phyloP scores from a whole-genome alignment of 1,284 basidiomycete species.

The Apiotrichum laibachii region DNA sequence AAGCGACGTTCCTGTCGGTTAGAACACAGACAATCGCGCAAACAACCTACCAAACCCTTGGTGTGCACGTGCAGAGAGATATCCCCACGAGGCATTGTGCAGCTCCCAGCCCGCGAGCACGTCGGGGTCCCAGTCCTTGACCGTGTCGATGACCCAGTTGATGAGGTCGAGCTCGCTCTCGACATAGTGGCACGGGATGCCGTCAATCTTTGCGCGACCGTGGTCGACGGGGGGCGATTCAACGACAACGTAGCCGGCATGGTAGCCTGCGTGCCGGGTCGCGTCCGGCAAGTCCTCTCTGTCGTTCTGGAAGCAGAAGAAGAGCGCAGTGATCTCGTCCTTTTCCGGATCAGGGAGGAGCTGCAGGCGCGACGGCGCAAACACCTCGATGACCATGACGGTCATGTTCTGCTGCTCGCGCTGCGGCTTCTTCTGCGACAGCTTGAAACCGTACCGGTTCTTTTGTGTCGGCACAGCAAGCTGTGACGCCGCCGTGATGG shows the following conservation, averaged over 20 bases:
- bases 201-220: slow-evolving; percentile 35
- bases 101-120: slow-evolving; percentile 90
- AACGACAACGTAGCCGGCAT: slow-evolving; percentile 65
- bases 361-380: slow-evolving; percentile 57
- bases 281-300: slow-evolving; percentile 54
- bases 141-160: slow-evolving; percentile 72
- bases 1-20: slow-evolving; percentile 52
- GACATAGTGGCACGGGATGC: slow-evolving; percentile 59
- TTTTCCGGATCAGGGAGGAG: slow-evolving; percentile 68
- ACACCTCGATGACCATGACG: slow-evolving; percentile 75
- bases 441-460: slow-evolving; percentile 66
- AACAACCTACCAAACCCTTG: slow-evolving; percentile 58
- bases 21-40: slow-evolving; percentile 1
- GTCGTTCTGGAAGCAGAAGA: slow-evolving; percentile 65
- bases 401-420: slow-evolving; percentile 76
- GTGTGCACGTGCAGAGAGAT: slow-evolving; percentile 67
- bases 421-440: slow-evolving; percentile 56
- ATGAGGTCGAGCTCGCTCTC: slow-evolving; percentile 77
- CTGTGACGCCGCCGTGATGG: slow-evolving; percentile 49
- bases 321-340: slow-evolving; percentile 70
- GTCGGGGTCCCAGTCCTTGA: slow-evolving; percentile 82
- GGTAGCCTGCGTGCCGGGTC: slow-evolving; percentile 47
- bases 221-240: slow-evolving; percentile 33
- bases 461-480: slow-evolving; percentile 74
- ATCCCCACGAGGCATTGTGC: slow-evolving; percentile 86